These are phyloP conservation scores for Cladosporium oxysporum DNA, from an alignment of 2,329 filamentous ascomycete species.

Conservation along the genomic window DNA sequence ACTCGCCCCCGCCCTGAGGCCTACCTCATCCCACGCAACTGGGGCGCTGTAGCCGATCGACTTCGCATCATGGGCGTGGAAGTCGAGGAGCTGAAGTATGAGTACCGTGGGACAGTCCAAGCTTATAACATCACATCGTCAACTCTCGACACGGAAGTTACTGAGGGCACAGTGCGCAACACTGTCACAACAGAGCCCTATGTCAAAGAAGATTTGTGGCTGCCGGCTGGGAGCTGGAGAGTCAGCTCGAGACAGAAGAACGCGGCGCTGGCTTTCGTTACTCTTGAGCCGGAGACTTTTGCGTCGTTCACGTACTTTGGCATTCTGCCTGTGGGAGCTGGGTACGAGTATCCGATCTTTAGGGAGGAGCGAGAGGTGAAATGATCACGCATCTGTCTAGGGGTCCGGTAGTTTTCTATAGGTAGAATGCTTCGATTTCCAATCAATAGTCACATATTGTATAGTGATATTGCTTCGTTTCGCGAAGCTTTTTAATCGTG, in stretches of 20 bases:
- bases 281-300: slow-evolving; percentile 33
- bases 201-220: slow-evolving; percentile 24
- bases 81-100: slow-evolving; percentile 28
- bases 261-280: slow-evolving; percentile 31
- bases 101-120: slow-evolving; percentile 29
- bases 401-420: not conserved
- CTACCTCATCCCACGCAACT: slow-evolving; percentile 33
- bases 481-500: not conserved
- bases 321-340: slow-evolving; percentile 26
- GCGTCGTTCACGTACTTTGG: slow-evolving; percentile 31
- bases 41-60: slow-evolving; percentile 26
- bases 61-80: slow-evolving; percentile 30
- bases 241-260: slow-evolving; percentile 33
- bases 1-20: slow-evolving; percentile 28
- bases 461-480: not conserved
- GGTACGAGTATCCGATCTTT: slow-evolving; percentile 31
- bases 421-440: not conserved
- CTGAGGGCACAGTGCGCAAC: slow-evolving; percentile 30
- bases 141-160: slow-evolving; percentile 25
- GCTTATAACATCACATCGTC: slow-evolving; percentile 27
- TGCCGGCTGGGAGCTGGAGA: slow-evolving; percentile 29
- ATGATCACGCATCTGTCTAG: not conserved
- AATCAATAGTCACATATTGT: not conserved
- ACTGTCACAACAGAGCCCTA: slow-evolving; percentile 26
- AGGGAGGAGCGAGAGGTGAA: slow-evolving; percentile 14